Evolutionary conservation across 139 green algal genomes (phyloP).

Genomic region (Chlorella sp.): DNA sequence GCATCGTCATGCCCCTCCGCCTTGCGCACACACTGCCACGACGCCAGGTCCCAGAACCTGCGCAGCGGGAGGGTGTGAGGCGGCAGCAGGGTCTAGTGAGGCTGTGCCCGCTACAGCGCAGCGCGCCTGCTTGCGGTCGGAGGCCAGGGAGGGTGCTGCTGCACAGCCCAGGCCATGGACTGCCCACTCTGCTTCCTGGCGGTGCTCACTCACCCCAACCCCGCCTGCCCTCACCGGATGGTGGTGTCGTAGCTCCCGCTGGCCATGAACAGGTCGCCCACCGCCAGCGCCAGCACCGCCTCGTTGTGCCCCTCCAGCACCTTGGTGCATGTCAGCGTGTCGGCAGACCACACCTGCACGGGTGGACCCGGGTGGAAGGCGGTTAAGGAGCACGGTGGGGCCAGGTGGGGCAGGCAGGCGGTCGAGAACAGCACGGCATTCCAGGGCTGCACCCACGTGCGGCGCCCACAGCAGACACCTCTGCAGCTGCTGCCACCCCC

Average conservation of each 20-base stretch:
- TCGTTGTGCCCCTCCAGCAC: slow-evolving; percentile 92
- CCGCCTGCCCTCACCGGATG: slow-evolving; percentile 44
- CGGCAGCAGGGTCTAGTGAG: background rate
- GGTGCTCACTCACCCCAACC: no score
- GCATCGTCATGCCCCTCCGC: slow-evolving; percentile 93
- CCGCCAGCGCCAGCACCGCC: slow-evolving; percentile 92
- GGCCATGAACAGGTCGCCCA: slow-evolving; percentile 73
- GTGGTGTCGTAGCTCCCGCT: slow-evolving; percentile 89
- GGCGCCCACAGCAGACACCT: no score
- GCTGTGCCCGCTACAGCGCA: background rate
- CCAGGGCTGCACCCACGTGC: no score
- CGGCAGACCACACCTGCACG: slow-evolving; percentile 19
- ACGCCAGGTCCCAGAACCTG: slow-evolving; percentile 89
- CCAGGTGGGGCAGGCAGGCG: background rate
- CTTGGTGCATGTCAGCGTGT: slow-evolving; percentile 22
- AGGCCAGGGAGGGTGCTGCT: no score
- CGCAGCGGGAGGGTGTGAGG: background rate
- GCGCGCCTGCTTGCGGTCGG: no score
- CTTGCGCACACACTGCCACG: slow-evolving; percentile 85
- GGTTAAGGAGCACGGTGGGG: background rate
- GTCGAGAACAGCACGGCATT: no score
- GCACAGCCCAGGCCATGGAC: no score
- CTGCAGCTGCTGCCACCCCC: no score
- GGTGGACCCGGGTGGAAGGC: background rate
- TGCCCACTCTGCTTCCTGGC: no score